A percentile compares a stretch with the other conserved stretches of the same genome.
phyloP scores from a whole-genome alignment of 2,329 filamentous ascomycete species.

The Colletotrichum tropicicola region DNA sequence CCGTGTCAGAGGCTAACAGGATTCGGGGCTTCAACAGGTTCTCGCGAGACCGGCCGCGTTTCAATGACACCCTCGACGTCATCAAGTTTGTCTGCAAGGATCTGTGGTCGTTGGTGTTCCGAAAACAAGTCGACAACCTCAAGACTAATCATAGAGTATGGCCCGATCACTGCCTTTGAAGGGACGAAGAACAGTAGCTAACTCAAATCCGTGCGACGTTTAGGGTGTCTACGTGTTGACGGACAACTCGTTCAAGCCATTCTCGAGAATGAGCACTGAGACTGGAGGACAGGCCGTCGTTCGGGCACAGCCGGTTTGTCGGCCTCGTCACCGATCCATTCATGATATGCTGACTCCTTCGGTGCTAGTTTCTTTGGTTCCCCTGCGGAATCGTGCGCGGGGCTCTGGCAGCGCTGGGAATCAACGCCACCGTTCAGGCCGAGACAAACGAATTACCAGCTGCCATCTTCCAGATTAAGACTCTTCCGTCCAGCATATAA shows the following conservation, averaged over 20 bases:
- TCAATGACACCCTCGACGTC: slow-evolving; percentile 90
- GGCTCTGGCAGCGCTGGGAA: slow-evolving; percentile 90
- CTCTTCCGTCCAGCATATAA: slow-evolving; percentile 72
- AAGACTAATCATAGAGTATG: slow-evolving; percentile 94
- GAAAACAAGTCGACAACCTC: slow-evolving; percentile 97
- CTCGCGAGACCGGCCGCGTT: slow-evolving; percentile 84
- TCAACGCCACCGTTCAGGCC: slow-evolving; percentile 89
- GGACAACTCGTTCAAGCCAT: slow-evolving; percentile 89
- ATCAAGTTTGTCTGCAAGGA: slow-evolving; percentile 99
- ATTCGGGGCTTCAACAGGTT: slow-evolving; percentile 61
- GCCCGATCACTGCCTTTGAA: background rate
- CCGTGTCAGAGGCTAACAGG: background rate
- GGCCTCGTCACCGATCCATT: background rate
- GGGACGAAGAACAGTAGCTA: background rate
- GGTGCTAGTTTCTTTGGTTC: slow-evolving; percentile 85
- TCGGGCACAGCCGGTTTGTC: slow-evolving; percentile 80
- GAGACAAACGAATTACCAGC: slow-evolving; percentile 87
- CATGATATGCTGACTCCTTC: background rate
- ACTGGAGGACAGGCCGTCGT: slow-evolving; percentile 76
- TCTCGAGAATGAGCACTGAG: slow-evolving; percentile 89
- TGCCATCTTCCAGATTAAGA: slow-evolving; percentile 97
- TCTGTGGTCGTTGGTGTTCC: slow-evolving; percentile 91
- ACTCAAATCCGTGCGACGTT: background rate
- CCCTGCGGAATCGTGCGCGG: slow-evolving; percentile 93
- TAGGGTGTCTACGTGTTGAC: slow-evolving; percentile 96